Evolutionary conservation across 2,329 filamentous ascomycete genomes (phyloP).

Genomic region (Conoideocrella luteorostrata): DNA sequence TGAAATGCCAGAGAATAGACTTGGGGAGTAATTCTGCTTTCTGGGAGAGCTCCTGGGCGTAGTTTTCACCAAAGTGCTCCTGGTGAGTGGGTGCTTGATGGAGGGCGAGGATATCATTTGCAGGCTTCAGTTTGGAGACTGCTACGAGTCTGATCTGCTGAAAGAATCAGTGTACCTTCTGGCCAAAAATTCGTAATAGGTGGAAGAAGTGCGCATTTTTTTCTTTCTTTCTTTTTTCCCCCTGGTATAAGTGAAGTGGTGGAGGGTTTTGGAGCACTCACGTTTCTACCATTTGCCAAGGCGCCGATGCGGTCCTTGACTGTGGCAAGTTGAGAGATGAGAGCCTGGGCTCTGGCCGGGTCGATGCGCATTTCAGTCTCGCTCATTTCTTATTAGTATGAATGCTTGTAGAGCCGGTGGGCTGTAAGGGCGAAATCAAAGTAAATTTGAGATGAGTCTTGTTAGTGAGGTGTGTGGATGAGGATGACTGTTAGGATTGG

Average conservation of each 20-base stretch:
- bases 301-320: conserved; percentile 53
- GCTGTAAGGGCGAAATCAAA: not conserved
- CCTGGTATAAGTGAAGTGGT: not conserved
- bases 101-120: conserved; percentile 80
- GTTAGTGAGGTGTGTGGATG: not conserved
- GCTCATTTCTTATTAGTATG: conserved; percentile 30
- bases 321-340: conserved; percentile 54
- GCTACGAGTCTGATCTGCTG: conserved; percentile 75
- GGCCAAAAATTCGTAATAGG: too few species aligned
- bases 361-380: conserved; percentile 54
- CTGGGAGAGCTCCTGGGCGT: conserved; percentile 80
- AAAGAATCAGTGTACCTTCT: not conserved
- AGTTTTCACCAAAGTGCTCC: conserved; percentile 92
- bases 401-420: not conserved
- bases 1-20: conserved; percentile 89
- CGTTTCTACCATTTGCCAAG: conserved; percentile 46
- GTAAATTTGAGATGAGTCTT: not conserved
- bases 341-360: conserved; percentile 52
- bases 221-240: too few species aligned
- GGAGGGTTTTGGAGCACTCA: conserved; percentile 28
- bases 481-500: not conserved
- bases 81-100: conserved; percentile 57
- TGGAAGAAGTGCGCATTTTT: too few species aligned
- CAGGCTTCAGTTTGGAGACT: conserved; percentile 94
- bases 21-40: conserved; percentile 75